Evolutionary conservation across 2,329 filamentous ascomycete genomes (phyloP).

Genomic region (Torrubiellomyces zombiae): DNA sequence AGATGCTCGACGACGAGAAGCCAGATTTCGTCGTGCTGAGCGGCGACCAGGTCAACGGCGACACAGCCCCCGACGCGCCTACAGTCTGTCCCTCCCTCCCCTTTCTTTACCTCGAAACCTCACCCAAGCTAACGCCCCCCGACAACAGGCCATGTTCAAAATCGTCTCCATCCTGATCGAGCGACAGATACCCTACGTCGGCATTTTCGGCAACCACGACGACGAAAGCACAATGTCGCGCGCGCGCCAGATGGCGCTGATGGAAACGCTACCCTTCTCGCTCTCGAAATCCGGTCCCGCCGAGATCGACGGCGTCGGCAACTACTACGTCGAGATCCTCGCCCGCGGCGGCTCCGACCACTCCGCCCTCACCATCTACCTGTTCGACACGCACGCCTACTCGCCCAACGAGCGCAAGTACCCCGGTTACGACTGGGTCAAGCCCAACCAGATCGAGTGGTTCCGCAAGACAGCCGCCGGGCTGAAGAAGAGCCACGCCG

Average conservation of each 20-base stretch:
- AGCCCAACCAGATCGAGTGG: slow-evolving; percentile 87
- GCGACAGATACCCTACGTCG: slow-evolving; percentile 79
- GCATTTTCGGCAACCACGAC: slow-evolving; percentile 96
- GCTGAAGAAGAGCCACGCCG: slow-evolving; percentile 59
- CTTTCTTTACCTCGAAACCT: neutral
- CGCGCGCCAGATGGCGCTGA: slow-evolving; percentile 64
- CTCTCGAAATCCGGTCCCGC: slow-evolving; percentile 71
- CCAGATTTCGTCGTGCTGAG: slow-evolving; percentile 84
- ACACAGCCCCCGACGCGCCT: slow-evolving; percentile 79
- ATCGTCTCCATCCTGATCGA: slow-evolving; percentile 70
- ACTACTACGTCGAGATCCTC: slow-evolving; percentile 84
- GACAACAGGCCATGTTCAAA: slow-evolving; percentile 67
- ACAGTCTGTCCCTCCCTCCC: slow-evolving; percentile 29
- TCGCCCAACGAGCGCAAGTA: slow-evolving; percentile 77
- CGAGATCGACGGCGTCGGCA: slow-evolving; percentile 78
- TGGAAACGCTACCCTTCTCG: slow-evolving; percentile 78
- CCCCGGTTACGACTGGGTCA: slow-evolving; percentile 95
- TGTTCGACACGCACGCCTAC: slow-evolving; percentile 86
- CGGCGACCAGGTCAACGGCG: slow-evolving; percentile 91
- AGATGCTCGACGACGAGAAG: slow-evolving; percentile 77
- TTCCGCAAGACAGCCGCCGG: slow-evolving; percentile 64
- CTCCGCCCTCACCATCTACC: slow-evolving; percentile 83
- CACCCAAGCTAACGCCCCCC: slow-evolving; percentile 7
- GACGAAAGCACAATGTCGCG: slow-evolving; percentile 75
- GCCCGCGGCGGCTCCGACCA: slow-evolving; percentile 65